phyloP scores from a whole-genome alignment of 495 filamentous ascomycete species.

The Sordaria brevicollis region DNA sequence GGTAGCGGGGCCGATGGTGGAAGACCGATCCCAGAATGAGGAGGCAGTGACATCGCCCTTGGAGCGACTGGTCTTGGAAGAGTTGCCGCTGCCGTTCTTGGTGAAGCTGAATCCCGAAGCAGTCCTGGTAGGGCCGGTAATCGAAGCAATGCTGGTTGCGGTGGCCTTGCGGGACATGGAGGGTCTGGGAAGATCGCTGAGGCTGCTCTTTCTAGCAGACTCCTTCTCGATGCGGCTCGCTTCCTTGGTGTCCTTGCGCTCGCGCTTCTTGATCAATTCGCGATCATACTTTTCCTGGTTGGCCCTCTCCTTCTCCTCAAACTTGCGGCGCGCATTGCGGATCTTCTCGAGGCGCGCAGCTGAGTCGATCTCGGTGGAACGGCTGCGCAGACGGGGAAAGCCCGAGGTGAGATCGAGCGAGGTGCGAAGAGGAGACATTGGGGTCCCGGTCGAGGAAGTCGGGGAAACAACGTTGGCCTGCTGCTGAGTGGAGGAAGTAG shows the following conservation, averaged over 20 bases:
- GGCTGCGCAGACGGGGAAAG: slow-evolving; percentile 42
- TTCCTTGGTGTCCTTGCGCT: slow-evolving; percentile 37
- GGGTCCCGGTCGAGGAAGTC: slow-evolving; percentile 15
- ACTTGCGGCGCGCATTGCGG: slow-evolving; percentile 41
- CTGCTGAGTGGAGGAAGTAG: background rate
- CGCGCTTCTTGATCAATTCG: slow-evolving; percentile 42
- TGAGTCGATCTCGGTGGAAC: slow-evolving; percentile 37
- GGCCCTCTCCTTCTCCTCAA: slow-evolving; percentile 40
- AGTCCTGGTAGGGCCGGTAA: slow-evolving; percentile 6
- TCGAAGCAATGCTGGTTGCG: slow-evolving; percentile 16
- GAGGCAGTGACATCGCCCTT: background rate
- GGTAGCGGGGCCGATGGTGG: slow-evolving; percentile 2
- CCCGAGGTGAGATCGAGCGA: slow-evolving; percentile 35
- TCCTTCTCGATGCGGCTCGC: slow-evolving; percentile 32
- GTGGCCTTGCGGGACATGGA: slow-evolving; percentile 28
- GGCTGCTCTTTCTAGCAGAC: slow-evolving; percentile 25
- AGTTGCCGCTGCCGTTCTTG: background rate
- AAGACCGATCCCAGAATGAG: background rate
- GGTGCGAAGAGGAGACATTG: slow-evolving; percentile 39
- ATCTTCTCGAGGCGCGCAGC: slow-evolving; percentile 36
- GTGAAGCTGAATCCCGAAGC: background rate
- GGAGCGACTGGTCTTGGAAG: background rate
- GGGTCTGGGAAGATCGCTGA: slow-evolving; percentile 18
- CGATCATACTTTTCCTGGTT: slow-evolving; percentile 48
- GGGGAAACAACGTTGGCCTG: slow-evolving; percentile 6